phyloP scores from a whole-genome alignment of 2,329 filamentous ascomycete species.

The Xylariaceae sp. region DNA sequence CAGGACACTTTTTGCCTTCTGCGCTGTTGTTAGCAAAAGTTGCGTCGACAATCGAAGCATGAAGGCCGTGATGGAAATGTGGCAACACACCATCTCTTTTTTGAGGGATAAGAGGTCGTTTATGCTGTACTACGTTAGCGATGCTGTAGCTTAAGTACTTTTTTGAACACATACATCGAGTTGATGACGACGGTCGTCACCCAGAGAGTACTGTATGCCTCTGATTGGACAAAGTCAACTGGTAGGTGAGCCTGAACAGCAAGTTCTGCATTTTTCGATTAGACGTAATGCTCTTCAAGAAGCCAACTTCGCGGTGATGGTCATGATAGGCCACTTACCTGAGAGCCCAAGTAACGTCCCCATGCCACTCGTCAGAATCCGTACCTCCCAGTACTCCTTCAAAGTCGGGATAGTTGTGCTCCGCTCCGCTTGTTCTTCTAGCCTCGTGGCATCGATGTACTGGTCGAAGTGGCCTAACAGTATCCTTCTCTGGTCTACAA shows the following conservation, averaged over 20 bases:
- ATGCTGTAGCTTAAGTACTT: neutral
- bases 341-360: slow-evolving; percentile 22
- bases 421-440: slow-evolving; percentile 22
- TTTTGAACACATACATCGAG: slow-evolving; percentile 23
- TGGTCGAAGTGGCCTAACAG: slow-evolving; percentile 20
- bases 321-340: slow-evolving; percentile 16
- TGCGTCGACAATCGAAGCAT: neutral
- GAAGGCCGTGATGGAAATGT: neutral
- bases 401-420: slow-evolving; percentile 19
- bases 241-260: slow-evolving; percentile 22
- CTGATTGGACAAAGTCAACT: slow-evolving; percentile 14
- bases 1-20: slow-evolving; percentile 25
- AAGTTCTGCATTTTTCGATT: slow-evolving; percentile 11
- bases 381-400: slow-evolving; percentile 27
- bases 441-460: slow-evolving; percentile 25
- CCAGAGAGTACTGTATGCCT: slow-evolving; percentile 24
- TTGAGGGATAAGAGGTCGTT: slow-evolving; percentile 27
- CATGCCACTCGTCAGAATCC: slow-evolving; percentile 28
- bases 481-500: slow-evolving; percentile 20
- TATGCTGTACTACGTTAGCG: slow-evolving; percentile 17
- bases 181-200: slow-evolving; percentile 24
- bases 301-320: neutral
- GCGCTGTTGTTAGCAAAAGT: neutral
- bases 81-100: slow-evolving; percentile 25
- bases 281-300: neutral